A percentile compares a stretch with the other conserved stretches of the same genome.
These are phyloP conservation scores for Citrus sp. DNA, from an alignment of 345 rosid genomes.

Conservation along the genomic window DNA sequence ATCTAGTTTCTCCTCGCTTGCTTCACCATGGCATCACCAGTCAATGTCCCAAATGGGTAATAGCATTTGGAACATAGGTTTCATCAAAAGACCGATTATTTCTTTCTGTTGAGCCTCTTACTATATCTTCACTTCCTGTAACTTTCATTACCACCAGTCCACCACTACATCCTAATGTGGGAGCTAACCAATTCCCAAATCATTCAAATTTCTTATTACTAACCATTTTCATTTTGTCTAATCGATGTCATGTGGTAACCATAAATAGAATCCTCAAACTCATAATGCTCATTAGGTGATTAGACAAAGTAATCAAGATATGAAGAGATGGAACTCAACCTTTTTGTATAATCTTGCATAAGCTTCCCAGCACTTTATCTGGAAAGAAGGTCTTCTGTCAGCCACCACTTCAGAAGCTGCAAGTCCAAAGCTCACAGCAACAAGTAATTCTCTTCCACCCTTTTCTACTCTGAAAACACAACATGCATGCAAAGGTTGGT, in stretches of 20 bases:
- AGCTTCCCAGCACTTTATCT: conserved; percentile 65
- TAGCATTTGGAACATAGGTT: neutral
- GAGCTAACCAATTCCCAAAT: neutral
- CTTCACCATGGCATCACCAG: neutral
- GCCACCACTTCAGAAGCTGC: conserved; percentile 75
- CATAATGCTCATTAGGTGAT: neutral
- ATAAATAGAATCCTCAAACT: neutral
- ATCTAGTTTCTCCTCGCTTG: neutral
- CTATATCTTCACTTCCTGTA: no score
- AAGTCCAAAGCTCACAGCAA: conserved; percentile 71
- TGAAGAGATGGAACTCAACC: conserved; percentile 31
- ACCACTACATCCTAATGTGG: no score
- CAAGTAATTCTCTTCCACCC: conserved; percentile 62
- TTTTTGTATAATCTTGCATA: conserved; percentile 67
- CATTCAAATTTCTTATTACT: neutral
- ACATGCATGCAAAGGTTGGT: conserved; percentile 3
- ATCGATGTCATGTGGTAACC: neutral
- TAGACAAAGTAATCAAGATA: neutral
- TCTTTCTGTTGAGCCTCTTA: no score
- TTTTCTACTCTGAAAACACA: conserved; percentile 51
- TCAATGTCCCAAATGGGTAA: neutral
- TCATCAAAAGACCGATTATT: neutral
- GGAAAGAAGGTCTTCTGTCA: conserved; percentile 62
- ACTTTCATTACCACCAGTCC: no score
- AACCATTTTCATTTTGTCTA: neutral